A percentile compares a stretch with the other conserved stretches of the same genome.
phyloP scores from a whole-genome alignment of 176 grass and related monocot genomes.

The Aegilops tauschii region DNA sequence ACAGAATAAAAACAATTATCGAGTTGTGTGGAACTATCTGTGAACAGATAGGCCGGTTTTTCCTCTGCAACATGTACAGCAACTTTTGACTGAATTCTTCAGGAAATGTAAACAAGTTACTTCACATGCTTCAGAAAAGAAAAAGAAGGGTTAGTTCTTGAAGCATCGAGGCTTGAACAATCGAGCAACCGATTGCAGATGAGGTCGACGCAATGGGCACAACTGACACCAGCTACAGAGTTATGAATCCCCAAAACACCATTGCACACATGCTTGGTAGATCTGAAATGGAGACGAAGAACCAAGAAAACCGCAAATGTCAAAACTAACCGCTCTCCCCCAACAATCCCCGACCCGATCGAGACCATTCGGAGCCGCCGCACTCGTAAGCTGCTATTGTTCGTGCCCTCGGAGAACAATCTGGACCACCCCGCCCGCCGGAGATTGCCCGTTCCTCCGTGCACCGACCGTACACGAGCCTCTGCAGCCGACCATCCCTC shows the following conservation, averaged over 20 bases:
- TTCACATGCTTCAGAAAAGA: constrained; percentile 12
- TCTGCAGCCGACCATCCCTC: not conserved
- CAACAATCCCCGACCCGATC: constrained; percentile 8
- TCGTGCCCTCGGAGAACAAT: not conserved
- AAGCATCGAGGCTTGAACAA: not conserved
- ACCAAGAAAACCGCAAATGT: not conserved
- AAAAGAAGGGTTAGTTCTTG: not conserved
- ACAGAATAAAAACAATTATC: not conserved
- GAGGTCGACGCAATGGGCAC: not conserved
- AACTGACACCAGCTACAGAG: not conserved
- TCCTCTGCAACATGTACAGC: not conserved
- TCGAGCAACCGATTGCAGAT: not conserved
- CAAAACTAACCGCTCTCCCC: constrained; percentile 21
- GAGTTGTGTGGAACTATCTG: not conserved
- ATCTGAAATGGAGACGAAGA: constrained; percentile 36
- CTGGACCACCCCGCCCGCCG: not conserved
- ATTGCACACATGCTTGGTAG: constrained; percentile 27
- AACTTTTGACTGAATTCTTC: constrained; percentile 5
- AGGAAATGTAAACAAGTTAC: not conserved
- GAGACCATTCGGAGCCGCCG: not conserved
- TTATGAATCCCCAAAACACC: constrained; percentile 1
- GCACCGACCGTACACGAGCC: not conserved
- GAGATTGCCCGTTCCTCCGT: constrained; percentile 26
- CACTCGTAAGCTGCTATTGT: constrained; percentile 23
- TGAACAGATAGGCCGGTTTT: not conserved